Conservation (phyloP, 305 asterid genomes). For the Fraxinus angustifolia region DNA sequence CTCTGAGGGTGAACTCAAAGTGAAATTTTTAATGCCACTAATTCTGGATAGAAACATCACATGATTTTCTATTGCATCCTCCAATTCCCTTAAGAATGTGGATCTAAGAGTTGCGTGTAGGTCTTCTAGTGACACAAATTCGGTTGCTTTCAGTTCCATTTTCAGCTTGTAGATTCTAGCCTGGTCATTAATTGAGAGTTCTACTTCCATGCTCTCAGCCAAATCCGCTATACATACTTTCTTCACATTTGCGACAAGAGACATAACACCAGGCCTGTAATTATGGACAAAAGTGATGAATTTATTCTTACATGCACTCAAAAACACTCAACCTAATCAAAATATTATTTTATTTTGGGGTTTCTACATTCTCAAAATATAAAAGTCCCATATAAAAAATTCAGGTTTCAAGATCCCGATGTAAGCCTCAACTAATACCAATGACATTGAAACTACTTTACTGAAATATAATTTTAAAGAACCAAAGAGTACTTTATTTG, state of each 20-base stretch:
- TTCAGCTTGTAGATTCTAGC: slow-evolving; percentile 55
- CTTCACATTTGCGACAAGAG: slow-evolving; percentile 63
- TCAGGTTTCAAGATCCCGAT: background rate
- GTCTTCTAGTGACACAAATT: slow-evolving; percentile 55
- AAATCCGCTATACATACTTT: slow-evolving; percentile 78
- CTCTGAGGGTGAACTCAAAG: slow-evolving; percentile 33
- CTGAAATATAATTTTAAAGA: background rate
- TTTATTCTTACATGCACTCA: background rate
- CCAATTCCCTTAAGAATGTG: slow-evolving; percentile 53
- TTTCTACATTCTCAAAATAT: background rate
- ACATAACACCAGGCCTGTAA: slow-evolving; percentile 64
- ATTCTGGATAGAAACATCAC: slow-evolving; percentile 45
- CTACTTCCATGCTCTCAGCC: slow-evolving; percentile 74
- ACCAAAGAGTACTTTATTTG: background rate
- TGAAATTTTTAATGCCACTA: slow-evolving; percentile 50
- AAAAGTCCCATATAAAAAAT: background rate
- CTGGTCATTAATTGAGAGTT: slow-evolving; percentile 29
- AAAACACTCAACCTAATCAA: background rate
- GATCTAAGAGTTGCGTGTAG: slow-evolving; percentile 51
- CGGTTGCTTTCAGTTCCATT: slow-evolving; percentile 56
- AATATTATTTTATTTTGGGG: background rate
- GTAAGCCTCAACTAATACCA: background rate
- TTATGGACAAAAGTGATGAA: slow-evolving; percentile 18
- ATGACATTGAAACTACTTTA: background rate
- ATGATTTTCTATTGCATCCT: slow-evolving; percentile 73